Evolutionary conservation across 2,329 filamentous ascomycete species (phyloP).

Genomic region (Talaromyces sp.): DNA sequence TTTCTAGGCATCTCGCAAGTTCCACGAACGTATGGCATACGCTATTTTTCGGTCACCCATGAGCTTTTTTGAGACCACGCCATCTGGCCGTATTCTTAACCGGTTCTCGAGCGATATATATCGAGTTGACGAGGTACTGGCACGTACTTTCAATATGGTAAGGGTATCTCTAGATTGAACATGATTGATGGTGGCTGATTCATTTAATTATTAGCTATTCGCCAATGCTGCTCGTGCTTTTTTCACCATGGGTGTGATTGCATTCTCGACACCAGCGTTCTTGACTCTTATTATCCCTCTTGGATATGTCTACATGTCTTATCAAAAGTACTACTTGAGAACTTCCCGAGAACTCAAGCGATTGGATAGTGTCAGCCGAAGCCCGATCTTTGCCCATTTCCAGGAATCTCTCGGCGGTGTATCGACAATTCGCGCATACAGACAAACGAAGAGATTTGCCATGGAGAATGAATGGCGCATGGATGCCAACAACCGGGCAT

Average conservation of each 20-base stretch:
- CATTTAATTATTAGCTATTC: constrained; percentile 54
- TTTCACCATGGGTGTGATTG: constrained; percentile 87
- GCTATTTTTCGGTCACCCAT: constrained; percentile 97
- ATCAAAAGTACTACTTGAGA: constrained; percentile 94
- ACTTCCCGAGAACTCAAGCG: constrained; percentile 96
- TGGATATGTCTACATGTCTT: constrained; percentile 78
- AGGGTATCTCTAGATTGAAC: constrained; percentile 31
- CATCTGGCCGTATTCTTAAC: constrained; percentile 93
- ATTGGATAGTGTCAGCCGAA: constrained; percentile 89
- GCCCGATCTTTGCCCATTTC: constrained; percentile 97
- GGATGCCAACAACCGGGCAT: constrained; percentile 89
- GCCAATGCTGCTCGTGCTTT: constrained; percentile 70
- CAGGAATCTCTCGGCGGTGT: constrained; percentile 94
- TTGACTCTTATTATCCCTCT: constrained; percentile 78
- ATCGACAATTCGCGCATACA: constrained; percentile 91
- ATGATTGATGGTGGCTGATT: background rate
- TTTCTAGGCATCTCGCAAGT: constrained; percentile 78
- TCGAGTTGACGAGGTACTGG: constrained; percentile 84
- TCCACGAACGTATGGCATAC: constrained; percentile 95
- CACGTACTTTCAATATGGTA: constrained; percentile 95
- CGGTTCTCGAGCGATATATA: constrained; percentile 67
- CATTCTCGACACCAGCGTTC: constrained; percentile 76
- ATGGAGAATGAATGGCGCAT: constrained; percentile 97
- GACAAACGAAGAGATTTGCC: constrained; percentile 81
- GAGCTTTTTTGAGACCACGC: constrained; percentile 98